Evolutionary conservation across 1,284 basidiomycete genomes (phyloP).

Genomic region (Rhodotorula sp.): DNA sequence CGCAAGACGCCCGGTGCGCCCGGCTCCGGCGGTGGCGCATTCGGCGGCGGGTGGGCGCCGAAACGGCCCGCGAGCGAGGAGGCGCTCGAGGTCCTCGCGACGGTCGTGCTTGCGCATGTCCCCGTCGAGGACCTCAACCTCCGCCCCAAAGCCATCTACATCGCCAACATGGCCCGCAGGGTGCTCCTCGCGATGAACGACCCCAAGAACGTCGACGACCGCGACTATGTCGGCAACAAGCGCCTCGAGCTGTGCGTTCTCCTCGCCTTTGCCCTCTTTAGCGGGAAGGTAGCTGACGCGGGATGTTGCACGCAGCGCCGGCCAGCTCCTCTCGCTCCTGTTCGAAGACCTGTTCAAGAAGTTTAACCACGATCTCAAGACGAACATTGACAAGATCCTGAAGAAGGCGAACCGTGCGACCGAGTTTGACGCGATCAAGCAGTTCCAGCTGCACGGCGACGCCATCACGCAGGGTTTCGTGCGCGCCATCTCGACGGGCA

Average conservation of each 20-base stretch:
- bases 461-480: slow-evolving; percentile 95
- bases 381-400: slow-evolving; percentile 94
- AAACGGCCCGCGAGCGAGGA: slow-evolving; percentile 89
- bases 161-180: slow-evolving; percentile 95
- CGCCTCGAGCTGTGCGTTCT: slow-evolving; percentile 84
- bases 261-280: slow-evolving; percentile 16
- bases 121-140: slow-evolving; percentile 90
- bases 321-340: slow-evolving; percentile 89
- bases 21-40: slow-evolving; percentile 38
- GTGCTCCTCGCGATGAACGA: slow-evolving; percentile 97
- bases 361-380: slow-evolving; percentile 95
- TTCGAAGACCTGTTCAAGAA: slow-evolving; percentile 99
- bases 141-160: slow-evolving; percentile 92
- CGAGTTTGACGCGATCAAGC: slow-evolving; percentile 94
- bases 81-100: slow-evolving; percentile 91
- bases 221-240: slow-evolving; percentile 99
- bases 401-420: slow-evolving; percentile 94
- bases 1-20: slow-evolving; percentile 62
- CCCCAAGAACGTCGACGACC: slow-evolving; percentile 95
- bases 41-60: slow-evolving; percentile 52
- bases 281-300: background rate
- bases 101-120: slow-evolving; percentile 96
- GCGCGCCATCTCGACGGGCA: slow-evolving; percentile 97
- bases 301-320: slow-evolving; percentile 64
- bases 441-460: slow-evolving; percentile 80